A percentile compares a stretch with the other conserved stretches of the same genome.
These are phyloP conservation scores for Rubia tinctorum DNA, from an alignment of 305 asterid species.

Conservation along the genomic window DNA sequence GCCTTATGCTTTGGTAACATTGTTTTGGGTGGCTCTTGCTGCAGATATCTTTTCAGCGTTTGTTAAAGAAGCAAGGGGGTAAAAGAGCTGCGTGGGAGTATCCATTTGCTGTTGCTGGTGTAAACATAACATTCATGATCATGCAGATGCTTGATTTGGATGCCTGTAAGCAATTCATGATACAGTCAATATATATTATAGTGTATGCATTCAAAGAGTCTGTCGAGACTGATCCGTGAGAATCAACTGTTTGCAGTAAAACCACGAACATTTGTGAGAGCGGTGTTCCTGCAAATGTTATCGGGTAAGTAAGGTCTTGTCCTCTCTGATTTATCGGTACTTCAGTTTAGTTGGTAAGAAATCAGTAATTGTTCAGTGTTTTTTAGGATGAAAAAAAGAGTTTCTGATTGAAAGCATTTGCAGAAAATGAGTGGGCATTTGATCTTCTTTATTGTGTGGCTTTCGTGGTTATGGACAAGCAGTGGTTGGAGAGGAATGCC, in stretches of 20 bases:
- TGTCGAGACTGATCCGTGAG: not conserved
- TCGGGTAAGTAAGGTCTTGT: slow-evolving; percentile 29
- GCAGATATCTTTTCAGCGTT: slow-evolving; percentile 58
- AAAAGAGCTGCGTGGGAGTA: slow-evolving; percentile 74
- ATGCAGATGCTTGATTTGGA: slow-evolving; percentile 83
- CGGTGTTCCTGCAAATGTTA: slow-evolving; percentile 38
- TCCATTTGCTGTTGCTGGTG: slow-evolving; percentile 39
- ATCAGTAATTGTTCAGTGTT: not conserved
- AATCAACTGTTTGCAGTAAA: slow-evolving; percentile 29
- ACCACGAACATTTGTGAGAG: slow-evolving; percentile 33
- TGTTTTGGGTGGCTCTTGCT: not conserved
- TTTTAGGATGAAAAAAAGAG: not conserved
- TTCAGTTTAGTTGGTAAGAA: no score
- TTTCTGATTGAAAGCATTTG: slow-evolving; percentile 18
- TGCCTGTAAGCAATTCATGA: slow-evolving; percentile 50
- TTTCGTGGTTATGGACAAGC: slow-evolving; percentile 81
- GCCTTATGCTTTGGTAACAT: not conserved
- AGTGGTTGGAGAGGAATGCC: slow-evolving; percentile 75
- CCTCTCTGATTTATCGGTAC: no score
- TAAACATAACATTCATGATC: slow-evolving; percentile 47
- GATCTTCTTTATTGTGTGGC: slow-evolving; percentile 80
- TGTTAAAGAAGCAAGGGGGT: slow-evolving; percentile 59
- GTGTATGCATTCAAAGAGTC: not conserved
- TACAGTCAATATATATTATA: slow-evolving; percentile 10
- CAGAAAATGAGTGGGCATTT: slow-evolving; percentile 86